A percentile compares a stretch with the other conserved stretches of the same genome.
Evolutionary conservation across 106 monocot genomes (phyloP).

Genomic region (Acorus calamus): DNA sequence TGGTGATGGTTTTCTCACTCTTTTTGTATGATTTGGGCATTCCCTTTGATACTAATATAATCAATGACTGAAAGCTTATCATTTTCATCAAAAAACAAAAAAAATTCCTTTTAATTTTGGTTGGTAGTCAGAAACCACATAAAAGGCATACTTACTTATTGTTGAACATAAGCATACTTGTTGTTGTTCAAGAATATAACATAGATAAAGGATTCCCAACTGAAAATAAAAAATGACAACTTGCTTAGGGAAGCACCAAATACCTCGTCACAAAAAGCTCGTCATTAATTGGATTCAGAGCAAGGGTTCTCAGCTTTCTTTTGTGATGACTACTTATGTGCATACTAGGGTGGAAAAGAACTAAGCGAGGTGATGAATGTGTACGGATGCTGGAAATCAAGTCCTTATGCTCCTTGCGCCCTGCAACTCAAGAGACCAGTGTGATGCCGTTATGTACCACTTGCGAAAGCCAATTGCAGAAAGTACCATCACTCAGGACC

Average conservation of each 20-base stretch:
- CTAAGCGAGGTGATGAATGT: constrained; percentile 20
- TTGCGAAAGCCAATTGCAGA: background rate
- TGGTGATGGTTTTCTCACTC: too few species aligned
- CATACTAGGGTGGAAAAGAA: constrained; percentile 25
- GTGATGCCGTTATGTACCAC: too few species aligned
- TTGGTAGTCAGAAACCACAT: too few species aligned
- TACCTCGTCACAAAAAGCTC: constrained; percentile 61
- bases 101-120: too few species aligned
- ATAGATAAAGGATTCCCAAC: background rate
- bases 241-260: background rate
- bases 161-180: too few species aligned
- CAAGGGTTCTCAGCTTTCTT: constrained; percentile 68
- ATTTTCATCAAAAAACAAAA: too few species aligned
- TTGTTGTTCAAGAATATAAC: too few species aligned
- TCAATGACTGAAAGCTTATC: too few species aligned
- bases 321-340: constrained; percentile 58
- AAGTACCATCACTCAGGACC: background rate
- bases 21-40: too few species aligned
- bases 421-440: constrained; percentile 12
- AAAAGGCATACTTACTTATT: too few species aligned
- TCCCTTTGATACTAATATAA: too few species aligned
- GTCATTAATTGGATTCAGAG: constrained; percentile 41
- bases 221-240: background rate
- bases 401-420: constrained; percentile 49
- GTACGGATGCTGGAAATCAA: constrained; percentile 43